Evolutionary conservation across 2,329 filamentous ascomycete genomes (phyloP).

Genomic region (Basipetospora chlamydospora): DNA sequence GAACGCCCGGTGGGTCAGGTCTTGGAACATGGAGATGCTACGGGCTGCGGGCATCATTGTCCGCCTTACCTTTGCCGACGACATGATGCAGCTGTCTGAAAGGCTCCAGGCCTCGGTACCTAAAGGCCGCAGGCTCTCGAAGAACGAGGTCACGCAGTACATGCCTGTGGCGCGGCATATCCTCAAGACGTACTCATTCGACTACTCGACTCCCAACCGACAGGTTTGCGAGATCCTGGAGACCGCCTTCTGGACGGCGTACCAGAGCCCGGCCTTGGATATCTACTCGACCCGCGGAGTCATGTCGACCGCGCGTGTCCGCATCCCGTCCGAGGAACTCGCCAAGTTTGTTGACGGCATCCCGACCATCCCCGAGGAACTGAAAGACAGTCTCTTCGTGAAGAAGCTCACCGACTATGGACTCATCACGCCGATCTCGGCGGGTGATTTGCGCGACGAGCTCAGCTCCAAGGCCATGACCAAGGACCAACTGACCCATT

Average conservation of each 20-base stretch:
- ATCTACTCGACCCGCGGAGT: conserved; percentile 81
- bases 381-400: conserved; percentile 63
- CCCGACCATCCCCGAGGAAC: conserved; percentile 65
- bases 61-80: conserved; percentile 72
- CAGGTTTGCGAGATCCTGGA: conserved; percentile 79
- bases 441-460: conserved; percentile 72
- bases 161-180: conserved; percentile 71
- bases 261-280: conserved; percentile 68
- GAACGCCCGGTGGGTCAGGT: conserved; percentile 86
- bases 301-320: conserved; percentile 68
- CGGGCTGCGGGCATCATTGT: conserved; percentile 82
- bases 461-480: conserved; percentile 70
- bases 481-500: conserved; percentile 63
- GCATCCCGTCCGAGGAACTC: conserved; percentile 54
- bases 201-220: conserved; percentile 76
- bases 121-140: conserved; percentile 38
- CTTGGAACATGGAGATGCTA: conserved; percentile 91
- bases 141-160: conserved; percentile 49
- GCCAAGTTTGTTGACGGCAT: conserved; percentile 73
- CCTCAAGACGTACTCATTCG: conserved; percentile 75
- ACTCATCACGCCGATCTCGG: conserved; percentile 74
- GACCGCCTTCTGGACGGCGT: conserved; percentile 91
- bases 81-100: conserved; percentile 63
- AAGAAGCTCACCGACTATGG: conserved; percentile 70
- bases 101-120: conserved; percentile 36